Evolutionary conservation across 169 alveolate genomes (phyloP), one percentile per base, ranked within the genome.

Genomic region (Ichthyophthirius multifiliis): DNA sequence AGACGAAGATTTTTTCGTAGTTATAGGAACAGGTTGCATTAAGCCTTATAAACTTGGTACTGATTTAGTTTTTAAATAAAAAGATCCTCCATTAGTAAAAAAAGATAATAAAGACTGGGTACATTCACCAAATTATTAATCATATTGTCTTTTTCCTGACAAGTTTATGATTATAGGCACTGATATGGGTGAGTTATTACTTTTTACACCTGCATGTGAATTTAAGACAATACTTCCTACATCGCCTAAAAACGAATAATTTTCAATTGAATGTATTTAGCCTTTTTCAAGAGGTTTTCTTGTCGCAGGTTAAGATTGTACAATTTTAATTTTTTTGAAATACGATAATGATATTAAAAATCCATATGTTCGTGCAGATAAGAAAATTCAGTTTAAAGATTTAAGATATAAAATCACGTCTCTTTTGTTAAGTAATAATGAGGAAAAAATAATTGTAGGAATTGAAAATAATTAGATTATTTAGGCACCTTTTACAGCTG

Each of bases 231-330:
- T 92, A 5, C 82, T 95, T 1, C 84, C 93, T 13, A 85, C 94
- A 31, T 86, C 96, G 3, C 95, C 96, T n/a, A 84, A 83, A 31
- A 73, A 78, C 5, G 95, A 92, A 62, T 89, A 89, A 10, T 84
- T 94, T 65, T 83, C 89, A 23, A 83, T 90, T 67, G 92, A 85
- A 47, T 74, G 92, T 43, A 83, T 95, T 41, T 78, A 84, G 1
- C 90, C 95, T 47, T 91, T 88, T 76, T 84, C 94, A 34, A 94
- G 90, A 32, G 98, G 98, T 41, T 94, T 95, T 81, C 65, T 95
- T 55, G 87, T 93, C 23, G 98, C 96, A 4, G 97, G 97, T 16
- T 92, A 87, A 37, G 95, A 90, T 32, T 94, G 94, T 9, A 73
- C 93, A 32, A 84, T 94, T 1, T 86, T 84, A 82, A 85, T 94